Evolutionary conservation across 345 rosid species (phyloP), one percentile per base, ranked within the genome.

Genomic region (Passiflora organensis): DNA sequence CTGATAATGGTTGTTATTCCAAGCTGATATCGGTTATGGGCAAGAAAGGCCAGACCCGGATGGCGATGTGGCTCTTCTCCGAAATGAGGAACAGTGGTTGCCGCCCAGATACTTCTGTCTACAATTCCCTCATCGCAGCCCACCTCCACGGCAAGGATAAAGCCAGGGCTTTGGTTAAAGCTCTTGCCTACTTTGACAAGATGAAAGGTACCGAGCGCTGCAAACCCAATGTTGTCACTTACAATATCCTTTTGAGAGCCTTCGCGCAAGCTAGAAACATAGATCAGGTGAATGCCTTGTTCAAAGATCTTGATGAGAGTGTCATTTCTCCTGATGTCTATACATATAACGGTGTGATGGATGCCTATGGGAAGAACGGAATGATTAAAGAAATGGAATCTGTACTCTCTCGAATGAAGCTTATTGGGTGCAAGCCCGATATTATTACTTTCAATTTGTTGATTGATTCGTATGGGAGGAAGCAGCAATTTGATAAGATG

Each of bases 1-100:
- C 96, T 0, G 97, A 89, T 71, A 89, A 78, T 54, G 97, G 97
- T 50, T 73, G 87, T 15, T 89, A 86, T 61, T 89, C 97, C 0
- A 89, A 89, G 68, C 32, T 86, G 63, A 89, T 86, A 60, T 70
- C 97, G 0, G 82, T 82, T 22, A 86, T 89, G 93, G 95, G 97
- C 17, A 89, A 84, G 68, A 84, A 79, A 53, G 95, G 95, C 37
- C 90, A 89, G 68, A 91, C 80, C 8, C 69, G 96, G 48, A 83
- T 88, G 98, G 98, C 96, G 0, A 85, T 91, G 93, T 91, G 98
- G 98, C 82, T 91, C 13, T 91, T 91, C 66, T 80, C 96, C 3
- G 95, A 91, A 84, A 91, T 91, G 98, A 80, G 85, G 18, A 88
- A 82, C 57, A 84, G 98, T 19, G 98, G 98, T 13, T 91, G 98